phyloP scores from a whole-genome alignment of 495 filamentous ascomycete species.

The Hypoxylon subgilvum region DNA sequence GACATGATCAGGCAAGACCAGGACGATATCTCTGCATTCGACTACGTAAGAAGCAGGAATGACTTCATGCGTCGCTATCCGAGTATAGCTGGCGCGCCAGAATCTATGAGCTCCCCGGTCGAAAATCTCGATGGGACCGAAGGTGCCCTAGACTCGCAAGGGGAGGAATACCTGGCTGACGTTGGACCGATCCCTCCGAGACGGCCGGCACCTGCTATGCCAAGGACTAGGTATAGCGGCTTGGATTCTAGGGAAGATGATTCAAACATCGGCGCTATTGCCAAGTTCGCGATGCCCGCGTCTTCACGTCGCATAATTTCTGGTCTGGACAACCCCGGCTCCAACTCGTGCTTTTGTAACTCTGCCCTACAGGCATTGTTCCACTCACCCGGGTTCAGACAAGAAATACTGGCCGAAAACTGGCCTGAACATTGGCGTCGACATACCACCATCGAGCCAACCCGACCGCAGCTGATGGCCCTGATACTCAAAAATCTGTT shows the following conservation, averaged over 20 bases:
- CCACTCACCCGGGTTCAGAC: conserved; percentile 72
- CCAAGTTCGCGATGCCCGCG: conserved; percentile 27
- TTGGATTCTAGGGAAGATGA: conserved; percentile 65
- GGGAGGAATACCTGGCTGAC: conserved; percentile 47
- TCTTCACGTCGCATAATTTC: too few relatives aligned
- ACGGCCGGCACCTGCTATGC: conserved; percentile 83
- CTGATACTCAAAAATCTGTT: conserved; percentile 77
- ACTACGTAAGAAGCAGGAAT: conserved; percentile 61
- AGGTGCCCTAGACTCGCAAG: conserved; percentile 16
- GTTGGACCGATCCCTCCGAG: conserved; percentile 54
- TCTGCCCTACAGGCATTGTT: conserved; percentile 82
- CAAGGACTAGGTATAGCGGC: conserved; percentile 86
- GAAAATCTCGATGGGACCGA: conserved; percentile 3
- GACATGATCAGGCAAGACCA: conserved; percentile 52
- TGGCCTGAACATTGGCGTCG: conserved; percentile 48
- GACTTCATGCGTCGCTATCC: conserved; percentile 87
- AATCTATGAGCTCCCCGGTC: conserved; percentile 69
- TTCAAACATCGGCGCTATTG: conserved; percentile 40
- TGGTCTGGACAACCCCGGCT: conserved; percentile 79
- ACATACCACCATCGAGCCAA: conserved; percentile 72
- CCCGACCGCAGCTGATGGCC: conserved; percentile 77
- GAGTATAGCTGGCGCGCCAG: conserved; percentile 68
- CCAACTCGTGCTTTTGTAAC: conserved; percentile 85
- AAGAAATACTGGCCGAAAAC: conserved; percentile 61
- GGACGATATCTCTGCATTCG: conserved; percentile 47